A percentile compares a stretch with the other conserved stretches of the same genome.
Evolutionary conservation across 306 rosid genomes (phyloP).

Genomic region (Cyclanthera cordifolia): DNA sequence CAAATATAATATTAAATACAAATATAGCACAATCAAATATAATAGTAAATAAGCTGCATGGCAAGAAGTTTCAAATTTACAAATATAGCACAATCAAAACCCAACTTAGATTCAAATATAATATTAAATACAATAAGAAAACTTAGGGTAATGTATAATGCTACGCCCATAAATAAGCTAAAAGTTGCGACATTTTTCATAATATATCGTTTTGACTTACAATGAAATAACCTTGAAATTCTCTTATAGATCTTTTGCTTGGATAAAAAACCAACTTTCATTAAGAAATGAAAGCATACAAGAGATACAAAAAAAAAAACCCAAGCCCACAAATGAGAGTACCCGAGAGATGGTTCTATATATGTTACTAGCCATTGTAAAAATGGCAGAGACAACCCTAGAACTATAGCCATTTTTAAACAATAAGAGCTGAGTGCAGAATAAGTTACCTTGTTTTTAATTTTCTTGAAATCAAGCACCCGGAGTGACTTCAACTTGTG

Average conservation of each 20-base stretch:
- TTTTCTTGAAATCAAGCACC: slow-evolving; percentile 81
- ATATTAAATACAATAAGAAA: no score
- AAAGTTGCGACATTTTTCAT: neutral
- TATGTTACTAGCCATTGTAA: neutral
- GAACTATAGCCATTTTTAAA: neutral
- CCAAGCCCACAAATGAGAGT: no score
- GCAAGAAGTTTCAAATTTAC: neutral
- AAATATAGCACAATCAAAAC: neutral
- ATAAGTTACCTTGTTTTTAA: slow-evolving; percentile 52
- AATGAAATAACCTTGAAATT: neutral
- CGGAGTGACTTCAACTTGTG: slow-evolving; percentile 60
- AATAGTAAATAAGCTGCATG: no score
- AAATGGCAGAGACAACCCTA: neutral
- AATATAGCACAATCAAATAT: no score
- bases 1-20: no score
- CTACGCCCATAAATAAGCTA: neutral
- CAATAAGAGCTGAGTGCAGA: neutral
- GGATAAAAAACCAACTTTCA: no score
- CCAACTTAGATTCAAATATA: no score
- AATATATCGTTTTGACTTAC: neutral
- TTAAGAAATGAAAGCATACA: no score
- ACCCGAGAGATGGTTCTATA: no score
- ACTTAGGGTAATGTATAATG: neutral
- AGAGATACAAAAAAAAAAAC: no score
- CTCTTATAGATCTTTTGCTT: neutral